phyloP scores from a whole-genome alignment of 2,329 filamentous ascomycete species.

The Biscogniauxia marginata region DNA sequence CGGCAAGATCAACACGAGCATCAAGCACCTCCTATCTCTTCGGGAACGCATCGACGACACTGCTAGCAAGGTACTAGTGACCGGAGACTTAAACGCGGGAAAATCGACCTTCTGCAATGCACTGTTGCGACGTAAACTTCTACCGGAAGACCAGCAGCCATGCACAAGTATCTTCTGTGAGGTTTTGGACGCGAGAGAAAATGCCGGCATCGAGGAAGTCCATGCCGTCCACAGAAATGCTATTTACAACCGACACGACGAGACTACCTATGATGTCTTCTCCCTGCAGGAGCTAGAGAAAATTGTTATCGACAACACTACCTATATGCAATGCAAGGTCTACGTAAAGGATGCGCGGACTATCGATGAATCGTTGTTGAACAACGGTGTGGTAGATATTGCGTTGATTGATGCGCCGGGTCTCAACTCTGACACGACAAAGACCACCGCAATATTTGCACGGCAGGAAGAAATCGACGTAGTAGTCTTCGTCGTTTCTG shows the following conservation, averaged over 20 bases:
- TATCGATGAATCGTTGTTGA: constrained; percentile 90
- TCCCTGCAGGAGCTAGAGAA: constrained; percentile 75
- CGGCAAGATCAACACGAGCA: constrained; percentile 89
- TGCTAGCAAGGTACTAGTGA: constrained; percentile 93
- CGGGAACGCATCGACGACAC: constrained; percentile 96
- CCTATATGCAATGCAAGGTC: constrained; percentile 93
- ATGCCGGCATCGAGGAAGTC: constrained; percentile 88
- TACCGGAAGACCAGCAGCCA: constrained; percentile 96
- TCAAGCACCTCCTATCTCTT: constrained; percentile 83
- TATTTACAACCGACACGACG: constrained; percentile 83
- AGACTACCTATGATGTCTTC: constrained; percentile 91
- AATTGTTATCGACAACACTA: constrained; percentile 84
- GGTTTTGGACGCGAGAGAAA: constrained; percentile 88
- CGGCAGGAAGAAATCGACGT: constrained; percentile 98
- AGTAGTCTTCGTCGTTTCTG: constrained; percentile 96
- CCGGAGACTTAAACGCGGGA: constrained; percentile 92
- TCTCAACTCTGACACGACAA: constrained; percentile 91
- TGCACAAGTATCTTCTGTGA: constrained; percentile 99
- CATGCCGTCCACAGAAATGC: constrained; percentile 86
- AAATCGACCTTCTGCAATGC: constrained; percentile 99
- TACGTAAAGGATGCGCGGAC: constrained; percentile 88
- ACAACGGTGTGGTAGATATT: constrained; percentile 97
- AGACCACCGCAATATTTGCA: constrained; percentile 96
- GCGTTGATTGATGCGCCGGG: constrained; percentile 95
- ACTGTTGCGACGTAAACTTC: constrained; percentile 83